These are phyloP conservation scores for Kluyveromyces siamensis DNA, from an alignment of 805 yeast species.

Conservation along the genomic window DNA sequence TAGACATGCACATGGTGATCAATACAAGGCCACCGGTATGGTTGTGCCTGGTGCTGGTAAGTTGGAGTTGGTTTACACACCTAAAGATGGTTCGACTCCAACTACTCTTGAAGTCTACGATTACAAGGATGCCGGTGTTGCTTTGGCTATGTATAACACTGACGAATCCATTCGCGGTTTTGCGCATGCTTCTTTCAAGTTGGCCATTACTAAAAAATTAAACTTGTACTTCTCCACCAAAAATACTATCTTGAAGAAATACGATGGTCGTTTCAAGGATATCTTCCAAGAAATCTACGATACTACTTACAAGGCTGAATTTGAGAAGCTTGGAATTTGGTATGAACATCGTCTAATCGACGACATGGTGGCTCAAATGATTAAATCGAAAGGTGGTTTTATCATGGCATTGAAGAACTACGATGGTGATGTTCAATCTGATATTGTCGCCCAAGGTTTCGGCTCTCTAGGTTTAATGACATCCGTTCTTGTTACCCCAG, in stretches of 20 bases:
- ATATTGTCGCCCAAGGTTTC: conserved; percentile 80
- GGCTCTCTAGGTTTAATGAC: conserved; percentile 83
- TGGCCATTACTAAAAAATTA: conserved; percentile 56
- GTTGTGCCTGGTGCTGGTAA: conserved; percentile 55
- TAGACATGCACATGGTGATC: conserved; percentile 81
- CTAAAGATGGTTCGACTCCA: conserved; percentile 45
- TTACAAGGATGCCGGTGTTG: conserved; percentile 56
- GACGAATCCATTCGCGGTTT: conserved; percentile 69
- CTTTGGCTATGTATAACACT: conserved; percentile 76
- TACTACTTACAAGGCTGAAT: conserved; percentile 42
- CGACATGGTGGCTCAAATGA: conserved; percentile 86
- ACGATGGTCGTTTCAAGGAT: conserved; percentile 77
- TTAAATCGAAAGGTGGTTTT: conserved; percentile 76
- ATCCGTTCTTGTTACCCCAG: conserved; percentile 73
- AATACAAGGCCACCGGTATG: conserved; percentile 72
- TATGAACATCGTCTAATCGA: conserved; percentile 79
- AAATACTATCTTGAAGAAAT: conserved; percentile 72
- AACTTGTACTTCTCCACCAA: conserved; percentile 66
- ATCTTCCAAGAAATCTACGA: conserved; percentile 65
- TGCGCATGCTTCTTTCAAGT: conserved; percentile 71
- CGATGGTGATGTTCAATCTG: conserved; percentile 82
- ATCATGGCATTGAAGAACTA: conserved; percentile 75
- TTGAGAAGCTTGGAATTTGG: conserved; percentile 53
- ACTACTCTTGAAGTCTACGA: conserved; percentile 42
- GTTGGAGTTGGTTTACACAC: conserved; percentile 57